Conservation (phyloP, 2,329 filamentous ascomycete genomes). For the Phialophora verrucosa region DNA sequence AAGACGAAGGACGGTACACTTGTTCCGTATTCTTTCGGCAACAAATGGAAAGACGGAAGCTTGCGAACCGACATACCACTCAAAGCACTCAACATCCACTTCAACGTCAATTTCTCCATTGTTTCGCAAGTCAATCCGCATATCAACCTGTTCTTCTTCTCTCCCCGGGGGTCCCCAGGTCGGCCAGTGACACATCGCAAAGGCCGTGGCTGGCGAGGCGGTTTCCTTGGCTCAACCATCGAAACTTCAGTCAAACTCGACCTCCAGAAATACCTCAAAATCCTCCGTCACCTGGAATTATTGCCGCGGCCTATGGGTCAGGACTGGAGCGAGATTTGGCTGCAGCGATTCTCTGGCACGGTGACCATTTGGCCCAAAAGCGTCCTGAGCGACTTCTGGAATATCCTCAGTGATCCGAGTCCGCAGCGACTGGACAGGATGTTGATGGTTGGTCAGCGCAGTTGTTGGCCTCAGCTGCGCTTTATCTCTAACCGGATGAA, state of each 20-base stretch:
- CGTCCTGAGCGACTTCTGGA: conserved; percentile 76
- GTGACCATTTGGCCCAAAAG: conserved; percentile 96
- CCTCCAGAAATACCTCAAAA: conserved; percentile 96
- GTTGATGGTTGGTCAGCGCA: conserved; percentile 88
- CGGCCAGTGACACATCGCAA: conserved; percentile 91
- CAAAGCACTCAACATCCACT: conserved; percentile 91
- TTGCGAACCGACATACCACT: conserved; percentile 94
- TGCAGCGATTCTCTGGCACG: conserved; percentile 92
- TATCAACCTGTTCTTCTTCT: conserved; percentile 99
- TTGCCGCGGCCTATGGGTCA: conserved; percentile 88
- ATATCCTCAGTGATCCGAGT: conserved; percentile 84
- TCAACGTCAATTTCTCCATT: conserved; percentile 98
- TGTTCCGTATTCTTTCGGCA: conserved; percentile 90
- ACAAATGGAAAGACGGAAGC: conserved; percentile 99
- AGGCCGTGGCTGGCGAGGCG: conserved; percentile 93
- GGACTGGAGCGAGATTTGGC: conserved; percentile 96
- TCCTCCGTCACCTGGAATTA: conserved; percentile 88
- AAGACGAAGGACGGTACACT: conserved; percentile 79
- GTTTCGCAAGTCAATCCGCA: conserved; percentile 90
- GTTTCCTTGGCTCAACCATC: conserved; percentile 87
- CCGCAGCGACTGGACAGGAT: conserved; percentile 77
- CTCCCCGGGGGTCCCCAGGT: conserved; percentile 86
- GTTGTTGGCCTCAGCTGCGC: conserved; percentile 86
- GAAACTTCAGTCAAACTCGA: conserved; percentile 97
- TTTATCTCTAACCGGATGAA: conserved; percentile 88